Base-by-base conservation (phyloP, 768 basidiomycete genomes). In the Phlebiopsis gigantea region DNA sequence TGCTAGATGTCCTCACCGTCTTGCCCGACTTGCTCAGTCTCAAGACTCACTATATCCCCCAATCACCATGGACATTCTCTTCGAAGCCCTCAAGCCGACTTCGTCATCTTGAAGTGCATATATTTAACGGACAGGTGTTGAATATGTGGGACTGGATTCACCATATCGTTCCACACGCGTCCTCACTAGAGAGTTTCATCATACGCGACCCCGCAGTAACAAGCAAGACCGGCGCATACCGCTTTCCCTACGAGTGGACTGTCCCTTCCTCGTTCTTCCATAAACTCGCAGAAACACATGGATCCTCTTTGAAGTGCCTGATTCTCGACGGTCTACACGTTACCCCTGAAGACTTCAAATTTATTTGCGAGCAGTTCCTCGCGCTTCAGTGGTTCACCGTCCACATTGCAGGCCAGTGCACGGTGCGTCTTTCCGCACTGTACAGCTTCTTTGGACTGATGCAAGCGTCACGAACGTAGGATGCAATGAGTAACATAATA, bases 21-120 rank as follows among this genome's bases (percentile, higher is more conserved):
- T 76, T 89, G 12, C 83, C 83, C 2, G 76, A 81, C 51, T 77
- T 89, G 10, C 73, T 74, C 31, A 72, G 76, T 0, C 75, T 89
- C 45, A 87, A 89, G 68, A 82, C 81, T 1, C 86, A 89, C 63
- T 90, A 85, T 67, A 26, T 48, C 26, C 28, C 28, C 25, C 17
- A 14, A n/a, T 26, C 17, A n/a, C 28, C 47, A 8, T 26, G 29
- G 29, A 12, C 47, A 4, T 17, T 26, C 15, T 29, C 28, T 8
- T 17, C 47, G 9, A 26, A 15, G 17, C 47, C 47, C 17, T 25
- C 26, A 15, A 17, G 26, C 47, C 26, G 12, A 5, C 47, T 48
- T n/a, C 47, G 29, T 9, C 47, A 30, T 29, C 28, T 48, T 8
- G 29, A 26, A 17, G 28, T 48, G 5, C 17, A 48, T n/a, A 19